phyloP scores from a whole-genome alignment of 192 early-diverging fungal genomes.

The Diversispora epigaea region DNA sequence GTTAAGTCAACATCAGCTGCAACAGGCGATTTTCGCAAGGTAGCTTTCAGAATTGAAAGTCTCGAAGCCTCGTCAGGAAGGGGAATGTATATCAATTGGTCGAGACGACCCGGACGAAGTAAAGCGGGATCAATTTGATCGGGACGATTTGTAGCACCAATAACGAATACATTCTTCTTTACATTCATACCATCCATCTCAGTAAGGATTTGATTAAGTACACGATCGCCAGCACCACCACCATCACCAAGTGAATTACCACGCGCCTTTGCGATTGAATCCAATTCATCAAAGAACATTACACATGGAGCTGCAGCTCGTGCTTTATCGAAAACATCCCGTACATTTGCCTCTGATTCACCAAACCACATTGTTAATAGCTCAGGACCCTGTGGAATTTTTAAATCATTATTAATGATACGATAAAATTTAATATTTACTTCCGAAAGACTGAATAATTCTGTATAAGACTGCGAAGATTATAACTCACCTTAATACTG shows the following conservation, averaged over 20 bases:
- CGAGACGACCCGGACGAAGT: conserved; percentile 96
- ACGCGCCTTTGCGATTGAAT: conserved; percentile 96
- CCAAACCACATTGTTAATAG: conserved; percentile 99
- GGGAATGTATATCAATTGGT: conserved; percentile 98
- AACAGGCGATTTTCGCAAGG: conserved; percentile 93
- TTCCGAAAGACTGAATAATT: neutral
- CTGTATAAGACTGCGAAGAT: neutral
- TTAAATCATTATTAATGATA: neutral
- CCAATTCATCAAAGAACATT: conserved; percentile 99
- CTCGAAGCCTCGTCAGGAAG: conserved; percentile 90
- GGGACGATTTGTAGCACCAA: conserved; percentile 98
- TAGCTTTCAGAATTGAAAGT: conserved; percentile 76
- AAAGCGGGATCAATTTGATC: conserved; percentile 98
- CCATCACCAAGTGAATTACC: conserved; percentile 69
- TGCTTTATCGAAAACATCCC: conserved; percentile 99
- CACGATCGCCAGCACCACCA: conserved; percentile 91
- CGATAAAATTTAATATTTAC: neutral
- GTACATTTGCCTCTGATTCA: conserved; percentile 98
- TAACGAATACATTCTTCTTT: conserved; percentile 99
- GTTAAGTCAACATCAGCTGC: conserved; percentile 73
- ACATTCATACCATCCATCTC: conserved; percentile 99
- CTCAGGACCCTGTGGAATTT: conserved; percentile 77
- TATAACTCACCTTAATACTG: conserved; percentile 77
- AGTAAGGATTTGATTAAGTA: conserved; percentile 97
- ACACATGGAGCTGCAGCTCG: conserved; percentile 97